Evolutionary conservation across 148 eudicot genomes (phyloP).

Genomic region (Amaranthus palmeri): DNA sequence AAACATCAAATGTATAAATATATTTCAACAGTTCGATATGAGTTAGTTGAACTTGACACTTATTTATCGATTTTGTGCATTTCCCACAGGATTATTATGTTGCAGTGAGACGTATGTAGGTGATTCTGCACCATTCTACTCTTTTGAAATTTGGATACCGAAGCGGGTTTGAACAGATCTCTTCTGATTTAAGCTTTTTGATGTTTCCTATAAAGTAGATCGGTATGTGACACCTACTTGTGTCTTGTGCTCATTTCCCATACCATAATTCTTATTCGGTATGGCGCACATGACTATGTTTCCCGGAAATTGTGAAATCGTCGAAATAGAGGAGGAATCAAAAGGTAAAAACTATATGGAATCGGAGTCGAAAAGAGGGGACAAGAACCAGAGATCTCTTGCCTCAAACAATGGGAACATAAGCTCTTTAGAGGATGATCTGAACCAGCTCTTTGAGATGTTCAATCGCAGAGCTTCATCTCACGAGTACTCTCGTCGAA

Average conservation of each 20-base stretch:
- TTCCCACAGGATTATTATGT: slow-evolving; percentile 5
- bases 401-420: slow-evolving; percentile 40
- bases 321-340: slow-evolving; percentile 59
- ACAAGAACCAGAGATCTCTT: slow-evolving; percentile 40
- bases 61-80: background rate
- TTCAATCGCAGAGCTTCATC: slow-evolving; percentile 58
- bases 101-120: slow-evolving; percentile 10
- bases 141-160: slow-evolving; percentile 4
- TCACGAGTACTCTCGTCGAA: slow-evolving; percentile 34
- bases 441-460: slow-evolving; percentile 78
- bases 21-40: background rate
- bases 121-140: slow-evolving; percentile 14
- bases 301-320: slow-evolving; percentile 61
- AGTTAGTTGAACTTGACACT: background rate
- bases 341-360: slow-evolving; percentile 25
- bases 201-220: slow-evolving; percentile 15
- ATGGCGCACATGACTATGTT: slow-evolving; percentile 46
- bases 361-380: slow-evolving; percentile 32
- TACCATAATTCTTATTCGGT: slow-evolving; percentile 8
- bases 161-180: slow-evolving; percentile 8
- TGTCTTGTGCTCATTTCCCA: background rate
- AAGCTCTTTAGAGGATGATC: slow-evolving; percentile 69
- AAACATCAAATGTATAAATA: background rate
- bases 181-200: background rate
- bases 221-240: slow-evolving; percentile 13